A percentile compares a stretch with the other conserved stretches of the same genome.
Evolutionary conservation across 2,329 filamentous ascomycete species (phyloP).

Genomic region (Endocalyx cinctus): DNA sequence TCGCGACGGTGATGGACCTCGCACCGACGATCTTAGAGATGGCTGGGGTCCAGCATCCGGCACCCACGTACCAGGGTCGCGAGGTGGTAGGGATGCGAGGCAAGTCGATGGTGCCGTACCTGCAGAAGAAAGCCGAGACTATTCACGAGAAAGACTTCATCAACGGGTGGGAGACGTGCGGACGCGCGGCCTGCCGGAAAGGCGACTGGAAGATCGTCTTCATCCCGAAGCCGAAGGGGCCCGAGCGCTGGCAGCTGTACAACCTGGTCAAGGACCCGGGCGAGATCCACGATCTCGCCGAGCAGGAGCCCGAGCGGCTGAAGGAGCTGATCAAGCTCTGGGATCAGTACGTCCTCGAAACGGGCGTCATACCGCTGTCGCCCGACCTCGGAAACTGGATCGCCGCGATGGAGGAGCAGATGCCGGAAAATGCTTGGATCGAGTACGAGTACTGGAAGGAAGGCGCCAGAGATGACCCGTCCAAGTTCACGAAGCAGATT

Average conservation of each 20-base stretch:
- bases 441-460: slow-evolving; percentile 60
- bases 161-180: slow-evolving; percentile 33
- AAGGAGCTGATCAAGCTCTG: slow-evolving; percentile 28
- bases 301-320: slow-evolving; percentile 26
- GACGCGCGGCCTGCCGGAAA: slow-evolving; percentile 28
- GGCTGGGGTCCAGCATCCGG: slow-evolving; percentile 46
- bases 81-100: slow-evolving; percentile 30
- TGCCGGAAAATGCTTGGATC: slow-evolving; percentile 62
- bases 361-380: slow-evolving; percentile 54
- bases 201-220: slow-evolving; percentile 39
- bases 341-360: slow-evolving; percentile 43
- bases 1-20: slow-evolving; percentile 49
- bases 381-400: slow-evolving; percentile 55
- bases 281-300: slow-evolving; percentile 36
- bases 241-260: slow-evolving; percentile 46
- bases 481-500: slow-evolving; percentile 35
- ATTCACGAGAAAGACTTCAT: slow-evolving; percentile 33
- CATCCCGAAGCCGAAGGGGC: slow-evolving; percentile 43
- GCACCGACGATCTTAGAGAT: slow-evolving; percentile 44
- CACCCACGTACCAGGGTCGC: slow-evolving; percentile 39
- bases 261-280: slow-evolving; percentile 40
- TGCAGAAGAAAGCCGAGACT: slow-evolving; percentile 18
- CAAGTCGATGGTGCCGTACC: slow-evolving; percentile 29
- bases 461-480: slow-evolving; percentile 37
- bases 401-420: slow-evolving; percentile 58